Evolutionary conservation across 257 asterid species (phyloP), one percentile per base, ranked within the genome.

Genomic region (Petrea volubilis): DNA sequence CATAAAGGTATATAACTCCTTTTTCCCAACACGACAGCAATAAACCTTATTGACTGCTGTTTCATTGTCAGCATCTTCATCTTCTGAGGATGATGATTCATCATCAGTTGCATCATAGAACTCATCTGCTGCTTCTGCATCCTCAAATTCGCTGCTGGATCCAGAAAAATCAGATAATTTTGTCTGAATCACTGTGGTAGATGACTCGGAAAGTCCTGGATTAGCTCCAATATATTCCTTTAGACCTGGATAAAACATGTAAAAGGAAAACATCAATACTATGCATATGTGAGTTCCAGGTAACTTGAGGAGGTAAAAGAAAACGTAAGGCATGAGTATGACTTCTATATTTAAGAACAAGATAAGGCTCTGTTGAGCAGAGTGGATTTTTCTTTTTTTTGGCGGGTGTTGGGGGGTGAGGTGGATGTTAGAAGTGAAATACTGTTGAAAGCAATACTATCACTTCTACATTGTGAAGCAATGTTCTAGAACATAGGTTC

Each of bases 221-320:
- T 81, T 95, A 75, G 99, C 99, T 78, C 87, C 91, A 60, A 95
- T 66, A 73, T 95, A 95, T 82, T 92, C 99, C 87, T 90, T 95
- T 75, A 95, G 81, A 78, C 99, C 99, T 92, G 78, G 60, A 81
- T 20, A 66, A 46, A 70, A 72, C 62, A 82, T 51, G 58, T 70
- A 62, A 43, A 64, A 51, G 5, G 49, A 51, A 29, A 74, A 33
- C 66, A 75, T 65, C 51, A 69, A 34, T 61, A 31, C 40, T 11
- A 18, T 34, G 31, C 9, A 71, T 62, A 58, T 40, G 58, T 20
- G 67, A 70, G 63, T 44, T 63, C 60, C 49, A 23, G 49, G 47
- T 57, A 57, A 63, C 60, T 46, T 14, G 44, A 59, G 53, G 67
- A 57, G 53, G 53, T 23, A 36, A 18, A 20, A 12, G 23, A 67